A percentile compares a stretch with the other conserved stretches of the same genome.
Evolutionary conservation across 768 basidiomycete species (phyloP).

Genomic region (Collybia nuda): DNA sequence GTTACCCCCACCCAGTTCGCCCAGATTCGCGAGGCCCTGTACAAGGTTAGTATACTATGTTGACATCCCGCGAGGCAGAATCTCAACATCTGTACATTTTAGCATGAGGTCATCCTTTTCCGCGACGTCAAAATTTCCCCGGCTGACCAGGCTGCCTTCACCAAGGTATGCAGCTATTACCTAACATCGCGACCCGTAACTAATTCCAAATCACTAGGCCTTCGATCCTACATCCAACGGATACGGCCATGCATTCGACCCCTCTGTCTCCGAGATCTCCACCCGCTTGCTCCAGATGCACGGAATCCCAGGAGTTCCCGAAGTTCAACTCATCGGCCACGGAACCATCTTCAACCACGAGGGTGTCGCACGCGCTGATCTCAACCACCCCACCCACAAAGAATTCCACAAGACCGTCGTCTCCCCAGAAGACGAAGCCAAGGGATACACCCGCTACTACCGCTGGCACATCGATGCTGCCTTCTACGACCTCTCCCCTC

Average conservation of each 20-base stretch:
- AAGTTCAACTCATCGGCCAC: conserved; percentile 92
- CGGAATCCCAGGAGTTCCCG: conserved; percentile 83
- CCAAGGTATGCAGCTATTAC: conserved; percentile 54
- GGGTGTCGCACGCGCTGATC: conserved; percentile 70
- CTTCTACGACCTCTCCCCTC: conserved; percentile 72
- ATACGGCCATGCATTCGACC: conserved; percentile 90
- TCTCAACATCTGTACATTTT: background rate
- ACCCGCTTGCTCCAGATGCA: conserved; percentile 88
- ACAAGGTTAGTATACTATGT: conserved; percentile 54
- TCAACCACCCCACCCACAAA: conserved; percentile 84
- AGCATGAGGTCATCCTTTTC: conserved; percentile 79
- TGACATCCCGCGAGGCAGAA: background rate
- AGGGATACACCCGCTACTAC: conserved; percentile 80
- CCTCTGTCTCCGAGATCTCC: conserved; percentile 67
- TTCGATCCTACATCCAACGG: conserved; percentile 60
- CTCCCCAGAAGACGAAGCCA: conserved; percentile 69
- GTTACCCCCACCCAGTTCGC: conserved; percentile 61
- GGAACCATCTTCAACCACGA: conserved; percentile 79
- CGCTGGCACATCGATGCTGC: conserved; percentile 94
- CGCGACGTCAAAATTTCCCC: conserved; percentile 66
- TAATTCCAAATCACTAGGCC: conserved; percentile 41
- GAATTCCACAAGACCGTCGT: conserved; percentile 84
- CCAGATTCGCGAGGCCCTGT: conserved; percentile 69
- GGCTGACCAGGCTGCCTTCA: conserved; percentile 81
- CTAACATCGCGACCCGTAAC: background rate